Evolutionary conservation across 345 rosid genomes (phyloP).

Genomic region (Cardamine chenopodiifolia): DNA sequence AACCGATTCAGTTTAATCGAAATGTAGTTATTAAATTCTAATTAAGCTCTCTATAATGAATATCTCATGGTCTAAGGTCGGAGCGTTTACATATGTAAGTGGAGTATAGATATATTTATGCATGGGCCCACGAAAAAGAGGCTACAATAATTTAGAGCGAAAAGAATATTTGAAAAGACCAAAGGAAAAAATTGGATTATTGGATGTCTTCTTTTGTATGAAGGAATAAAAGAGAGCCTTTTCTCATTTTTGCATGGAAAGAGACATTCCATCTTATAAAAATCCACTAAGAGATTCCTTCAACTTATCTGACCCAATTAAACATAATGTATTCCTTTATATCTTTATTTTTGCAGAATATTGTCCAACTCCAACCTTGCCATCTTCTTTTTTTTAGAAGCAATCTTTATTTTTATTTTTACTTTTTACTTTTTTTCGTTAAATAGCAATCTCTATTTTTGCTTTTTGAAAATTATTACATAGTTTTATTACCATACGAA

Average conservation of each 20-base stretch:
- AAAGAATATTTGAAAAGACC: slow-evolving; percentile 41
- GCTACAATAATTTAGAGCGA: slow-evolving; percentile 18
- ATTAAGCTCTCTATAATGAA: background rate
- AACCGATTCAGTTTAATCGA: background rate
- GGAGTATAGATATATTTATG: background rate
- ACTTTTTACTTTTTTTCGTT: background rate
- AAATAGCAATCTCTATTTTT: slow-evolving; percentile 10
- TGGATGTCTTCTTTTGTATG: slow-evolving; percentile 30
- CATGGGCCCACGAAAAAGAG: slow-evolving; percentile 28
- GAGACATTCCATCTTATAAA: slow-evolving; percentile 32
- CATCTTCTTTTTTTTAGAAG: slow-evolving; percentile 14
- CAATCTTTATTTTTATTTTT: background rate
- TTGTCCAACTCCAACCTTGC: slow-evolving; percentile 23
- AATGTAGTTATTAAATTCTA: background rate
- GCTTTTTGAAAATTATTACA: background rate
- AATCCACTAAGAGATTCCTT: slow-evolving; percentile 33
- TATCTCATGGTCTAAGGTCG: background rate
- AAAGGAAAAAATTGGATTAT: slow-evolving; percentile 35
- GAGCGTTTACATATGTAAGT: background rate
- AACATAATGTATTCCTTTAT: slow-evolving; percentile 6
- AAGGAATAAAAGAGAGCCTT: slow-evolving; percentile 35
- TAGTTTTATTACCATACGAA: background rate
- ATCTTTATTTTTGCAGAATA: slow-evolving; percentile 21
- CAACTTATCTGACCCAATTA: slow-evolving; percentile 35
- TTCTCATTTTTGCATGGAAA: slow-evolving; percentile 37